Evolutionary conservation across 2,329 filamentous ascomycete species (phyloP), one percentile per base, ranked within the genome.

Genomic region (Dothideomycetidae sp.): DNA sequence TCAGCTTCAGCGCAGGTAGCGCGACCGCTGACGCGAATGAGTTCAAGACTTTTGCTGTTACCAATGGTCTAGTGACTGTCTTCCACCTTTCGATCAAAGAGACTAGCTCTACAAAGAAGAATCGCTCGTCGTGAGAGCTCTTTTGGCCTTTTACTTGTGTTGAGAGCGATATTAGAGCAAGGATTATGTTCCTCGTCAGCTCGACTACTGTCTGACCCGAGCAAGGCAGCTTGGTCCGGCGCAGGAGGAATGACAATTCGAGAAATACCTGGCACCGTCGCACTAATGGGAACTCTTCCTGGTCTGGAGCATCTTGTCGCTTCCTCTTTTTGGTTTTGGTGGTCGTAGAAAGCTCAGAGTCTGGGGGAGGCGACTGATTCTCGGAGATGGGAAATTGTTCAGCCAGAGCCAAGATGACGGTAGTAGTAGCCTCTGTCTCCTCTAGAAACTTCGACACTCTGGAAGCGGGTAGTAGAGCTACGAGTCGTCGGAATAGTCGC

Each of bases 401-500:
- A n/a, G 40, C 39, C 12, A 44, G 33, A 17, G 42, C 29, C 5
- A 32, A n/a, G 4, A 33, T 29, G n/a, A 32, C 30, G n/a, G 36
- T 36, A 14, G 35, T 29, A 1, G 38, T n/a, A 26, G 38, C 35
- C n/a, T 15, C 29, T 7, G 42, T 23, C 11, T 13, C 26, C 11
- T 36, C 35, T 3, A 42, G 7, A 5, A 33, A 34, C 26, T 40
- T 42, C 7, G 39, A 29, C 14, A 38, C 17, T 26, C 21, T 26
- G 7, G n/a, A 26, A n/a, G 21, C 19, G 5, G 43, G 38, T 21
- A 43, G 31, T 23, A 34, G 18, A 10, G 18, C 23, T 15, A 45
- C 16, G 10, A 38, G 29, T 2, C 14, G 34, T 13, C 37, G 31
- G 5, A 85, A 54, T 23, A 84, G 66, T 18, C 61, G 64, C 80